Evolutionary conservation across 345 rosid species (phyloP), one percentile per base, ranked within the genome.

Genomic region (Citrus inodora): DNA sequence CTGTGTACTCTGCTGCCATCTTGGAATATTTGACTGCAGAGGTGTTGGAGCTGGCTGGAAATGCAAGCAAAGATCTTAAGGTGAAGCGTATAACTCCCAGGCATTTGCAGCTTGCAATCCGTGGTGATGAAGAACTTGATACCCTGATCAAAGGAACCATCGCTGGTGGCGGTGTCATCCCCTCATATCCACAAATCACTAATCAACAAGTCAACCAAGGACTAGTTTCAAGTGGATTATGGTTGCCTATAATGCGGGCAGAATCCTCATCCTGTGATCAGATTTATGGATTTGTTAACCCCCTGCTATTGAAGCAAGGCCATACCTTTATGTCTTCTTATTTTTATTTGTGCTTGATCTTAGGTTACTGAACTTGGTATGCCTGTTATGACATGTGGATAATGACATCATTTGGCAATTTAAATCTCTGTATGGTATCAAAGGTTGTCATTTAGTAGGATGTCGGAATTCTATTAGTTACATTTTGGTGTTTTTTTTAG

Each of bases 131-230:
- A 66, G 92, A 91, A 79, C 91, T 91, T 0, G 94, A 91, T 78
- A 91, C 92, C 7, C 87, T 91, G 83, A 91, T 91, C 86, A 91
- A 91, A 82, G 93, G 94, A 74, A 91, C 95, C 71, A 91, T 91
- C 75, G 95, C 92, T 56, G 91, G 94, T 76, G 94, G 94, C 73
- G 94, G 94, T 72, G 94, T 91, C 61, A 91, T 91, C 76, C 76
- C 92, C 92, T 7, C 94, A 89, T 83, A 91, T 91, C 81, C 94
- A 91, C 87, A 91, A 91, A 80, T 91, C 93, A 6, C 92, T 91
- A 73, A 89, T 91, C 85, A 88, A 89, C 90, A 91, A 91, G 77
- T 84, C 94, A 67, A 74, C 87, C 80, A 87, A 91, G 60, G 92
- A 90, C 48, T 90, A 79, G 84, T 80, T 42, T 55, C 76, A 67